A percentile compares a stretch with the other conserved stretches of the same genome.
Conservation (phyloP, 2,329 filamentous ascomycete species). For the Diplodia scrobiculata region DNA sequence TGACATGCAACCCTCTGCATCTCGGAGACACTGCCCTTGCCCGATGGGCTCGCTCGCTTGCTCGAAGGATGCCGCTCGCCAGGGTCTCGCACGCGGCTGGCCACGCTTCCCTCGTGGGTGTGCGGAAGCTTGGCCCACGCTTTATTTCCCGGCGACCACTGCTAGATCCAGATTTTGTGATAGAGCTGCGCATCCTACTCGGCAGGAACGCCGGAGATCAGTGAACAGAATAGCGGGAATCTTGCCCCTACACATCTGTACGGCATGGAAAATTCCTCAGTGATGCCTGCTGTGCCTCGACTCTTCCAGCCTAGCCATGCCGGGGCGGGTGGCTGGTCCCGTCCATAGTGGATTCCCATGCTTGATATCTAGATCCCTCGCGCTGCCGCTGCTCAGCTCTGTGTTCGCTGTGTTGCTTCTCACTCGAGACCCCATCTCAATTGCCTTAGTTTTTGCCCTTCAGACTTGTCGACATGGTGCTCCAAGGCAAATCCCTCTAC, state of each 20-base stretch:
- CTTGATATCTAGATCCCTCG: constrained; percentile 16
- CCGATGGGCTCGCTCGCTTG: constrained; percentile 1
- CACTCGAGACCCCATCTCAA: neutral
- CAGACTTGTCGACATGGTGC: constrained; percentile 23
- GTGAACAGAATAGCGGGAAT: neutral
- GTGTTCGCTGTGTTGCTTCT: neutral
- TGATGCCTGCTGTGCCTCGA: constrained; percentile 4
- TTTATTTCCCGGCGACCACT: neutral
- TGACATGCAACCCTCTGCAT: constrained; percentile 5
- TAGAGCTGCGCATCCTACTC: constrained; percentile 8
- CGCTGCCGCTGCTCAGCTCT: neutral
- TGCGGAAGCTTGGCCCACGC: constrained; percentile 14
- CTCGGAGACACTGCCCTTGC: neutral
- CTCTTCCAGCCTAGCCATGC: neutral
- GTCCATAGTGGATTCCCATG: neutral
- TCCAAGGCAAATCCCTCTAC: constrained; percentile 25
- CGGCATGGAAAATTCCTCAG: constrained; percentile 7
- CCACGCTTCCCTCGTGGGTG: constrained; percentile 6
- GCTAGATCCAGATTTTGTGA: constrained; percentile 6
- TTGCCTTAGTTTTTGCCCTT: constrained; percentile 3
- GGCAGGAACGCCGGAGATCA: neutral
- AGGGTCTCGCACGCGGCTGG: constrained; percentile 17
- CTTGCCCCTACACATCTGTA: constrained; percentile 1
- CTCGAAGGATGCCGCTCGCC: constrained; percentile 11
- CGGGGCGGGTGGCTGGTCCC: neutral